phyloP scores from a whole-genome alignment of 1,284 basidiomycete species.

The Chalciporus sp. region DNA sequence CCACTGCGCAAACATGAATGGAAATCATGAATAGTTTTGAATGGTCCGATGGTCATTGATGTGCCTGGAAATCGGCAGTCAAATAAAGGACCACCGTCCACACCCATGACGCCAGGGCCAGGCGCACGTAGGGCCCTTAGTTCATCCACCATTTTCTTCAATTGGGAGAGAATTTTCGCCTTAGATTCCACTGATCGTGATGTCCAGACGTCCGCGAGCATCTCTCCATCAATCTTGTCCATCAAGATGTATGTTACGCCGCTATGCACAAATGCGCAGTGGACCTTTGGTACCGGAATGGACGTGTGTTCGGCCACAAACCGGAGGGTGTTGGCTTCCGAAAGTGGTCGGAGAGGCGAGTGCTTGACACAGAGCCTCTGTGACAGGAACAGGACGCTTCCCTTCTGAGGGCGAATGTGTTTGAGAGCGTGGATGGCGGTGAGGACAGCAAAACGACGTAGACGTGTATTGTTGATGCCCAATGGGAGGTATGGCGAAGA shows the following conservation, averaged over 20 bases:
- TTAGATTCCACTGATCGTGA: not conserved
- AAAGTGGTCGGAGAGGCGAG: not conserved
- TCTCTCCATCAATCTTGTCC: conserved; percentile 5
- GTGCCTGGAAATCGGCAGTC: not conserved
- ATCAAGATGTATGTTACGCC: conserved; percentile 8
- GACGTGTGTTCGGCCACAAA: not conserved
- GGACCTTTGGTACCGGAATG: conserved; percentile 8
- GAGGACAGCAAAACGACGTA: not conserved
- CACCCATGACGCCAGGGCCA: not conserved
- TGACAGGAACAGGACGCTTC: conserved; percentile 1
- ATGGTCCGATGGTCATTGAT: not conserved
- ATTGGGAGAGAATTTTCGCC: not conserved
- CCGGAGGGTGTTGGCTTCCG: not conserved
- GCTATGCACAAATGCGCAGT: conserved; percentile 3
- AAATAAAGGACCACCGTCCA: conserved; percentile 1
- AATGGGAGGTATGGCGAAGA: no score
- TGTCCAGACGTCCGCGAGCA: not conserved
- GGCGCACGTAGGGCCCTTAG: not conserved
- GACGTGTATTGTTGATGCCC: no score
- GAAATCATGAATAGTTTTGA: conserved; percentile 1
- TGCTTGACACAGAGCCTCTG: not conserved
- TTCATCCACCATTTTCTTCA: conserved; percentile 9
- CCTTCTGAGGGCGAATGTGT: not conserved
- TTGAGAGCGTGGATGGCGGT: not conserved
- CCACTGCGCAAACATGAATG: not conserved